phyloP scores from a whole-genome alignment of 495 filamentous ascomycete genomes.

The Penicillium canariense region DNA sequence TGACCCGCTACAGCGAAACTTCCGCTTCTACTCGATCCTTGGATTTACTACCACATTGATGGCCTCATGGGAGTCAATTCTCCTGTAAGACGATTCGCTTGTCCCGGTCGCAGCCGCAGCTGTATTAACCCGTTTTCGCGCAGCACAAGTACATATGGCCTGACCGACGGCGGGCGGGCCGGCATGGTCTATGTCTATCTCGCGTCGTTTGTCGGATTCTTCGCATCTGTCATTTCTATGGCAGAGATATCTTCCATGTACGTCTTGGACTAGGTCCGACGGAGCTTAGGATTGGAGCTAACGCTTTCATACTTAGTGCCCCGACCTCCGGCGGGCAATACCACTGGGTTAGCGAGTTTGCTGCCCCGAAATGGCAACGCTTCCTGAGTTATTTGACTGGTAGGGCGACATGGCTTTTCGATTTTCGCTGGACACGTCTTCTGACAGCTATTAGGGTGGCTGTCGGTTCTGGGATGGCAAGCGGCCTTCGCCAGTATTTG shows the following conservation, averaged over 20 bases:
- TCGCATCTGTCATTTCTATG: conserved; percentile 42
- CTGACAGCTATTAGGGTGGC: conserved; percentile 35
- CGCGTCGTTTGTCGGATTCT: conserved; percentile 39
- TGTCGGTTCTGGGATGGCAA: conserved; percentile 49
- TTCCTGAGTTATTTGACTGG: conserved; percentile 45
- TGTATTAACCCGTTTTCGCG: not conserved
- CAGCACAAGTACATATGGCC: conserved; percentile 36
- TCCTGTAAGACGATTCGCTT: conserved; percentile 25
- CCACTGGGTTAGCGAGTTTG: conserved; percentile 48
- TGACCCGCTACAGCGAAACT: conserved; percentile 37
- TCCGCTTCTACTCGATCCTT: conserved; percentile 46
- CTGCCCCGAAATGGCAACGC: conserved; percentile 41
- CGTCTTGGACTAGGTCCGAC: not conserved
- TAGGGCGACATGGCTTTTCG: conserved; percentile 2
- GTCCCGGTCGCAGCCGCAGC: not conserved
- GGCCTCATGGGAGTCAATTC: conserved; percentile 48
- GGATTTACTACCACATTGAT: conserved; percentile 48
- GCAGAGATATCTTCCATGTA: conserved; percentile 50
- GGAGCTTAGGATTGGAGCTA: not conserved
- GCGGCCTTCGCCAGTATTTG: conserved; percentile 34
- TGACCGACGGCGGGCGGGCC: conserved; percentile 46
- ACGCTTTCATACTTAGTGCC: conserved; percentile 20
- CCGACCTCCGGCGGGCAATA: conserved; percentile 49
- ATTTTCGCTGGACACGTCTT: not conserved
- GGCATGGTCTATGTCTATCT: conserved; percentile 51